Percentiles rank a stretch among this genome's conserved stretches.
Evolutionary conservation across 108 stramenopile genomes (phyloP).

Genomic region (Aureococcus anophagefferens): DNA sequence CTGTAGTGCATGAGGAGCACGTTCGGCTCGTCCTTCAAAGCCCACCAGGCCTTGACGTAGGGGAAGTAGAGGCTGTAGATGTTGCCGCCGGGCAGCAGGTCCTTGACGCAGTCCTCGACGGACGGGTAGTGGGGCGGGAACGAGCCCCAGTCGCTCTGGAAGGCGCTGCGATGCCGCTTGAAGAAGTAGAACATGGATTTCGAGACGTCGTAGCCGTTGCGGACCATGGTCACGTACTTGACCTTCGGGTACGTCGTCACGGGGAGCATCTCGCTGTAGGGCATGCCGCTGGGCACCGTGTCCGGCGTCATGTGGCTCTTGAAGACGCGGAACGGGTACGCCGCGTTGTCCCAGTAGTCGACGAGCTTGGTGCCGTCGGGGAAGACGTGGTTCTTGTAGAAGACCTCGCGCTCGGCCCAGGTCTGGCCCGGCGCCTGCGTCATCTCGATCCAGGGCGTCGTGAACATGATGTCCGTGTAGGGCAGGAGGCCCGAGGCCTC

Average conservation of each 20-base stretch:
- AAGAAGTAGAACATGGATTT: conserved; percentile 30
- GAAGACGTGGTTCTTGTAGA: conserved; percentile 34
- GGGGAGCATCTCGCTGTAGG: conserved; percentile 25
- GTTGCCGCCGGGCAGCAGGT: conserved; percentile 27
- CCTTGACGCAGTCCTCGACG: conserved; percentile 19
- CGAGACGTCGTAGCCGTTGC: conserved; percentile 39
- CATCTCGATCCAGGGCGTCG: conserved; percentile 37
- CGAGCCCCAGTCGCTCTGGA: conserved; percentile 38
- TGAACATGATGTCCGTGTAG: conserved; percentile 18
- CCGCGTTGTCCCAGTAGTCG: conserved; percentile 37
- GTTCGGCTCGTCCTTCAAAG: conserved; percentile 30
- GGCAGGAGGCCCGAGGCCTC: too few species aligned
- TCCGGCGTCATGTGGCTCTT: conserved; percentile 35
- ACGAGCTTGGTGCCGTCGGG: conserved; percentile 22
- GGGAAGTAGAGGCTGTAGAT: conserved; percentile 19
- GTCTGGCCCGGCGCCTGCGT: conserved; percentile 23
- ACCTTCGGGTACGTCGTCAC: conserved; percentile 24
- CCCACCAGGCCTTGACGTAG: conserved; percentile 41
- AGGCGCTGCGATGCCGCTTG: conserved; percentile 22
- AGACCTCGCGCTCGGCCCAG: conserved; percentile 32
- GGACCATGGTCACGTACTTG: conserved; percentile 36
- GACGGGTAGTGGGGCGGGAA: conserved; percentile 27
- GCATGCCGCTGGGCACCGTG: too few species aligned
- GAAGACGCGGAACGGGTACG: conserved; percentile 44
- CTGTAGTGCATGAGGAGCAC: conserved; percentile 39